phyloP scores from a whole-genome alignment of 441 rosid genomes.

The Gossypium armourianum region DNA sequence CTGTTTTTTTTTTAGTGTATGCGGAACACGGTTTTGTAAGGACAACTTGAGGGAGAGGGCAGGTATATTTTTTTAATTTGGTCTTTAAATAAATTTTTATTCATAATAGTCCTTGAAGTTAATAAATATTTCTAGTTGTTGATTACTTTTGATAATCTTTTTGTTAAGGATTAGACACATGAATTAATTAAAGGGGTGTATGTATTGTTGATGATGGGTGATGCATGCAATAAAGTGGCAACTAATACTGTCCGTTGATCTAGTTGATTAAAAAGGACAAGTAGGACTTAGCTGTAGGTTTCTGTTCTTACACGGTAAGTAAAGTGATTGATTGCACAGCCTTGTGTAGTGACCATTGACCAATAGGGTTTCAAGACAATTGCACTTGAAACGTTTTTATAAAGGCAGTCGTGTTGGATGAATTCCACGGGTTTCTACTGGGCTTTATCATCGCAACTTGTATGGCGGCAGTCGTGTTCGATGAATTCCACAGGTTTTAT shows the following conservation, averaged over 20 bases:
- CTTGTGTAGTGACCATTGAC: not conserved
- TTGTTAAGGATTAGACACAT: not conserved
- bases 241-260: not conserved
- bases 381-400: not conserved
- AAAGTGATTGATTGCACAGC: not conserved
- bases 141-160: not conserved
- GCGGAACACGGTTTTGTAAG: conserved; percentile 4
- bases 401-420: not conserved
- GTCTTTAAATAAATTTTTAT: too few relatives aligned
- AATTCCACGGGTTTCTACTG: not conserved
- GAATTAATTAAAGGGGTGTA: not conserved
- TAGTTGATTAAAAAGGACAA: not conserved
- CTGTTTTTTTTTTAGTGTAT: not conserved
- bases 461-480: not conserved
- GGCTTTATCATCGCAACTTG: not conserved
- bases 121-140: not conserved
- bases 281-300: not conserved
- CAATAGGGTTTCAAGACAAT: not conserved
- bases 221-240: not conserved
- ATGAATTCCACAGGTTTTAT: not conserved
- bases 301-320: not conserved
- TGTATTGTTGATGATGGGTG: not conserved
- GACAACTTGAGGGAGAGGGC: not conserved
- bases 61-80: too few relatives aligned
- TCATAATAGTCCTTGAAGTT: too few relatives aligned